Evolutionary conservation across 768 basidiomycete species (phyloP), one percentile per base, ranked within the genome.

Genomic region (Hortiboletus campestris): DNA sequence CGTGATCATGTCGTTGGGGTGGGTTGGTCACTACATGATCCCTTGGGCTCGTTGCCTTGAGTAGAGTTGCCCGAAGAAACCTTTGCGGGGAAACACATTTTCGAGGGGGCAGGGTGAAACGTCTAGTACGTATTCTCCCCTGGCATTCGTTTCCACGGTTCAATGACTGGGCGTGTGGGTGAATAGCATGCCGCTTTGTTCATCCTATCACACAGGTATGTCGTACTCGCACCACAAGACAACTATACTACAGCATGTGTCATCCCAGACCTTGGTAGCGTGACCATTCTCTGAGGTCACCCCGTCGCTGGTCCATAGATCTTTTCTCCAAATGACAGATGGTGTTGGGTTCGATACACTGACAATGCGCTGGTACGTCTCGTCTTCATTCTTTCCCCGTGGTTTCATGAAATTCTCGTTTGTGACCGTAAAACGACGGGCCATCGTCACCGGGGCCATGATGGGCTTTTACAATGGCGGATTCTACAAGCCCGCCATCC

Each of bases 251-350:
- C 2, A 49, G 19, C 6, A 65, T 81, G 81, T 64, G 73, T 79
- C 41, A 80, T 79, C 8, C 74, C 49, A 76, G 84, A 84, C 66
- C 74, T 82, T 35, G 82, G 81, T 2, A 76, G 75, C 11, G 68
- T 86, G 43, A 82, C 81, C 1, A 76, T 84, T 39, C 71, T 85
- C 6, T 84, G 79, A 73, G 81, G 79, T 48, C 84, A 86, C 55
- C 83, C 84, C 6, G 74, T 85, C 9, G 74, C 78, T 6, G 84
- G 77, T 0, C 71, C 84, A 1, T 82, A 84, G 51, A 84, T 85
- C 49, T 69, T 82, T 4, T 75, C 76, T 0, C 73, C 63, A 0
- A 80, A 82, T 34, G 79, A 79, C 0, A 71, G 83, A 25, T 4
- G 25, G 6, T 25, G 25, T 25, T 25, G 25, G 2, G 25, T 25